Evolutionary conservation across 495 filamentous ascomycete species (phyloP), one percentile per base, ranked within the genome.

Genomic region (Annulohypoxylon moriforme): DNA sequence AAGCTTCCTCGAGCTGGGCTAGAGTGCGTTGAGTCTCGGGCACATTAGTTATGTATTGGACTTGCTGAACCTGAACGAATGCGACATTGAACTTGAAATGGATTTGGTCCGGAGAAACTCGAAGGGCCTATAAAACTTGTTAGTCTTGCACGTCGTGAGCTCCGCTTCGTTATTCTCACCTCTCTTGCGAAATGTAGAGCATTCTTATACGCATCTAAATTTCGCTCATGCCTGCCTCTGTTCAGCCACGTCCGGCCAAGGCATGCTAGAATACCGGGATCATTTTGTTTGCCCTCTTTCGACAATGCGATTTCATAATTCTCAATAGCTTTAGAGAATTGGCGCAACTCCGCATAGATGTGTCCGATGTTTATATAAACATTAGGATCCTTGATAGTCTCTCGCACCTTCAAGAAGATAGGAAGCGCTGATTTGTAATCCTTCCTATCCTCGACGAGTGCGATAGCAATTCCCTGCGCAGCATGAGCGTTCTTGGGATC

Each of bases 51-150:
- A 97, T 87, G 38, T 92, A 85, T 25, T 90, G 89, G 34, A 95
- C 94, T 57, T 98, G 88, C 77, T 97, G 94, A 67, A 97, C 94
- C 76, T 98, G 94, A 16, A 98, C 93, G 69, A 97, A 99, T 22
- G 96, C 96, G 14, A 99, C 92, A 77, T 99, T 99, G 87, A 99
- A 99, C 76, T 95, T 91, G 75, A 96, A 92, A 80, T 97, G 93
- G 7, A 93, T 84, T 73, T 96, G 92, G 18, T 94, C 92, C 1
- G 94, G 92, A 0, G 92, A 89, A 42, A 92, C 84, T 44, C 88
- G 86, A 29, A 94, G 87, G 18, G 94, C 94, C 84, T 94, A 56
- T 16, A 59, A 40, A 16, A 61, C 29, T 52, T 60, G 68, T 84
- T 55, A 82, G 73, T 67, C 29, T 47, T 16, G 25, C 34, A 64